These are phyloP conservation scores for Leptographium flavum DNA, from an alignment of 2,329 filamentous ascomycete genomes.

Conservation along the genomic window DNA sequence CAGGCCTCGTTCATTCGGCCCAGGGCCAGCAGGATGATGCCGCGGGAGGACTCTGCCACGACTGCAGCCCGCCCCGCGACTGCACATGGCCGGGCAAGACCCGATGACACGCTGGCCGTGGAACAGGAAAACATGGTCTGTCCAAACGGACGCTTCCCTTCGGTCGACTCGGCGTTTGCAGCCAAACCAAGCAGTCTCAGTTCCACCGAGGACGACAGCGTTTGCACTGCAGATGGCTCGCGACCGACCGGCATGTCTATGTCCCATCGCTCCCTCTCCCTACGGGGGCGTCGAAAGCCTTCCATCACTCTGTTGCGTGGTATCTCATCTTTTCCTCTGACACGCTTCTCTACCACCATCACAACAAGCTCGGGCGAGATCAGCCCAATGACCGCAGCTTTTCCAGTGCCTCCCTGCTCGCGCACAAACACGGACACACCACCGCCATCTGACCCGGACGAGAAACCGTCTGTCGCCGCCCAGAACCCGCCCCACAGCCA, in stretches of 20 bases:
- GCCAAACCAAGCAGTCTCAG: no score
- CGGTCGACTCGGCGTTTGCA: background rate
- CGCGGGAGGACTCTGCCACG: constrained; percentile 31
- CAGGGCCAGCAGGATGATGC: constrained; percentile 38
- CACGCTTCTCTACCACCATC: background rate
- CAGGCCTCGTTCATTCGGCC: constrained; percentile 42
- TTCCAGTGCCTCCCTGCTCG: background rate
- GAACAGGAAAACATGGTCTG: background rate
- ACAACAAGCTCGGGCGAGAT: constrained; percentile 8
- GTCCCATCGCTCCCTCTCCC: constrained; percentile 11
- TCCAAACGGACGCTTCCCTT: background rate
- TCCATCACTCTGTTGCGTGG: constrained; percentile 7
- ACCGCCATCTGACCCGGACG: constrained; percentile 5
- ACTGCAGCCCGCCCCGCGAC: background rate
- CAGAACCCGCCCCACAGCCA: no score
- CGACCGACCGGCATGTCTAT: constrained; percentile 7
- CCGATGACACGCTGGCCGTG: background rate
- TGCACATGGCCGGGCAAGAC: constrained; percentile 1
- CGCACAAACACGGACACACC: constrained; percentile 4
- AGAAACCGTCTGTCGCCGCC: background rate
- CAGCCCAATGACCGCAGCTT: constrained; percentile 6
- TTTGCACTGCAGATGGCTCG: no score
- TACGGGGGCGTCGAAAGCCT: constrained; percentile 10
- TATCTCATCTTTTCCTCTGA: constrained; percentile 1
- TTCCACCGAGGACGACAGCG: no score